Evolutionary conservation across 179 eudicot species (phyloP).

Genomic region (Monotropa hypopitys): DNA sequence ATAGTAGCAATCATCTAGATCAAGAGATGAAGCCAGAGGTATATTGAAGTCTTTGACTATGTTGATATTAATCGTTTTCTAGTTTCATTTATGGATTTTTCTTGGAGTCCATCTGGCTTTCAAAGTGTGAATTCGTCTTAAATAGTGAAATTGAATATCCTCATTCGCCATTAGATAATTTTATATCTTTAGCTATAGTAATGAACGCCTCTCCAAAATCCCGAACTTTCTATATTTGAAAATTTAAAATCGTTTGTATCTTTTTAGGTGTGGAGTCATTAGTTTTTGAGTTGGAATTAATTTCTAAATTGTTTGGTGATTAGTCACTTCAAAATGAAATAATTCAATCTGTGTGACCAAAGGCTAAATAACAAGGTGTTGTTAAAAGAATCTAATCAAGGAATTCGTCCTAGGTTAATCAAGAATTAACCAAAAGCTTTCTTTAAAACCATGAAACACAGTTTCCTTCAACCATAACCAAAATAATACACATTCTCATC

Average conservation of each 20-base stretch:
- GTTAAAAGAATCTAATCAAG: background rate
- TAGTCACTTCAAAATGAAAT: background rate
- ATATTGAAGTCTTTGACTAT: constrained; percentile 1
- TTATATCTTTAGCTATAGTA: background rate
- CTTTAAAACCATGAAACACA: too few relatives aligned
- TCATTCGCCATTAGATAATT: background rate
- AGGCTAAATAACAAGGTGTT: background rate
- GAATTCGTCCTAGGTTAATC: background rate
- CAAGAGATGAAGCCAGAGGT: constrained; percentile 48
- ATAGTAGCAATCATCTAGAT: constrained; percentile 16
- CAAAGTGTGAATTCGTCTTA: too few relatives aligned
- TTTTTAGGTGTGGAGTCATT: background rate
- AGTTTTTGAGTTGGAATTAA: background rate
- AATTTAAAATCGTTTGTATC: background rate
- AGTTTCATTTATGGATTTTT: background rate
- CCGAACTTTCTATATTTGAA: background rate
- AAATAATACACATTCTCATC: too few relatives aligned
- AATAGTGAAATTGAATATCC: background rate
- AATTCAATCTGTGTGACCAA: too few relatives aligned
- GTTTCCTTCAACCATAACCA: too few relatives aligned
- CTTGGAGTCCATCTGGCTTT: background rate
- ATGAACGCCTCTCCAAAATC: background rate
- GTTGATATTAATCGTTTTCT: background rate
- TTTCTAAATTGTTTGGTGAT: background rate
- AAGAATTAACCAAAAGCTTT: too few relatives aligned